Conservation (phyloP, 257 asterid genomes). For the Penstemon eatonii region DNA sequence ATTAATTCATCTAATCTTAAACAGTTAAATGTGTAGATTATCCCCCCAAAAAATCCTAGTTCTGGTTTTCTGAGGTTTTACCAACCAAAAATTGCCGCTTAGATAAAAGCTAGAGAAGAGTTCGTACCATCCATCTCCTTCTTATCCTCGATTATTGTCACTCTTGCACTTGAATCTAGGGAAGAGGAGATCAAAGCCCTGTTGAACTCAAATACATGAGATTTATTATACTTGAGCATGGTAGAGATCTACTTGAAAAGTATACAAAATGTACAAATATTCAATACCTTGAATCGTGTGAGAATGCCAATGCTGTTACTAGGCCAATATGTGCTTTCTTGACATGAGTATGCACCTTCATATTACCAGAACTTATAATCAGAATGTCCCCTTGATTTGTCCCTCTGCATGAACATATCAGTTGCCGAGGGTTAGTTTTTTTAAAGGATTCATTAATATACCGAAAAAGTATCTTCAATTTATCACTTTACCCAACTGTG, state of each 20-base stretch:
- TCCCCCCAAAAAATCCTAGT: too few species aligned
- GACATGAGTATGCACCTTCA: slow-evolving; percentile 53
- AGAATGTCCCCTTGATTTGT: slow-evolving; percentile 72
- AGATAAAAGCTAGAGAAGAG: neutral
- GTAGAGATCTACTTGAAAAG: slow-evolving; percentile 13
- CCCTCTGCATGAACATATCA: slow-evolving; percentile 62
- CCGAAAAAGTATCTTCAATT: too few species aligned
- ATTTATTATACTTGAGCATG: slow-evolving; percentile 10
- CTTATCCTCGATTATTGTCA: slow-evolving; percentile 58
- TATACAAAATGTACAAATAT: neutral
- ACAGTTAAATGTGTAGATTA: too few species aligned
- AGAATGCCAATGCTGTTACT: slow-evolving; percentile 74
- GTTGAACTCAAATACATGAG: slow-evolving; percentile 25
- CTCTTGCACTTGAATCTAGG: slow-evolving; percentile 83
- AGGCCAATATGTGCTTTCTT: slow-evolving; percentile 92
- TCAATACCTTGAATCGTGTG: slow-evolving; percentile 77
- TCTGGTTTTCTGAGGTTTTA: too few species aligned
- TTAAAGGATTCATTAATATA: neutral
- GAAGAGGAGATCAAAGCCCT: slow-evolving; percentile 85
- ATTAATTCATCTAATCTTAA: too few species aligned
- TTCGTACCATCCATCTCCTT: slow-evolving; percentile 42
- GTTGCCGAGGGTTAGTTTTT: slow-evolving; percentile 23
- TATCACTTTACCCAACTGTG: too few species aligned
- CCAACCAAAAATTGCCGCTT: too few species aligned
- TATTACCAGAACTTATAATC: slow-evolving; percentile 48